These are phyloP conservation scores for Plantago major DNA, from an alignment of 257 asterid species.

Conservation along the genomic window DNA sequence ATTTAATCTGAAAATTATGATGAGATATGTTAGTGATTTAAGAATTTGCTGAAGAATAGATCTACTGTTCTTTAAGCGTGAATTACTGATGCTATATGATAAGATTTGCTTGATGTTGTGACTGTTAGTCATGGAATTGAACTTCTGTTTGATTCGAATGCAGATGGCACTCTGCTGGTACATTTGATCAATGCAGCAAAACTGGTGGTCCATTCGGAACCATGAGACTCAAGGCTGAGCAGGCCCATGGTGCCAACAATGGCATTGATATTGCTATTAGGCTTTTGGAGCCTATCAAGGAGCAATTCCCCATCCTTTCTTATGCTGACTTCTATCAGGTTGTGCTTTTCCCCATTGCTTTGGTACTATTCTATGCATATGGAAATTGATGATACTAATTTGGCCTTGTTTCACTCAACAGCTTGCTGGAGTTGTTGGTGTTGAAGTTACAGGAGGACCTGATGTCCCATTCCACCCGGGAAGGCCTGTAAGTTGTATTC, in stretches of 20 bases:
- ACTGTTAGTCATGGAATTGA: too few species aligned
- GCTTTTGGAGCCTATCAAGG: conserved; percentile 69
- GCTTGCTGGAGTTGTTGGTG: conserved; percentile 95
- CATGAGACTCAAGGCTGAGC: conserved; percentile 69
- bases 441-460: conserved; percentile 93
- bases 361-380: background rate
- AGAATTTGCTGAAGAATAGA: too few species aligned
- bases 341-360: background rate
- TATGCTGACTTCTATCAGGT: conserved; percentile 78
- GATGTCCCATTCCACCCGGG: conserved; percentile 89
- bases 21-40: too few species aligned
- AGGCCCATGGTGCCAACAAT: conserved; percentile 60
- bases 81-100: too few species aligned
- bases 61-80: too few species aligned
- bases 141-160: conserved; percentile 10
- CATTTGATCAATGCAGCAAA: conserved; percentile 49
- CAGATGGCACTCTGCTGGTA: conserved; percentile 97
- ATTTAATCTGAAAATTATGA: too few species aligned
- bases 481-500: conserved; percentile 46
- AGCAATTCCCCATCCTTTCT: conserved; percentile 64
- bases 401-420: conserved; percentile 19
- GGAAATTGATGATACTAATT: background rate
- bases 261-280: conserved; percentile 62
- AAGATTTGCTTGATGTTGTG: background rate
- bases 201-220: conserved; percentile 95